Percentiles rank a stretch among this genome's conserved stretches.
Evolutionary conservation across 2,329 filamentous ascomycete species (phyloP).

Genomic region (Xylaria arbuscula): DNA sequence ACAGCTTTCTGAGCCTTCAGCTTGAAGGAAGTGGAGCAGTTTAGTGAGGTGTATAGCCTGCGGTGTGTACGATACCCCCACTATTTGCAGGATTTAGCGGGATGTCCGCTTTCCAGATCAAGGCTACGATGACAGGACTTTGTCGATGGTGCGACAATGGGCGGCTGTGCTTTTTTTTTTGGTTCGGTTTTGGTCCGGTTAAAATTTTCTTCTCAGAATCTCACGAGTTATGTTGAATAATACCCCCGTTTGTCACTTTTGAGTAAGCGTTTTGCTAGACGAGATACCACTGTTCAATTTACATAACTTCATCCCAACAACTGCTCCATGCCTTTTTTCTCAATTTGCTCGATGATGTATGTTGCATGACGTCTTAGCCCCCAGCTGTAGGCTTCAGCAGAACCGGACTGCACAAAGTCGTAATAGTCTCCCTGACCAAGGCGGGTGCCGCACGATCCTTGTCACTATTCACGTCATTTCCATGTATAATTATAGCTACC

Average conservation of each 20-base stretch:
- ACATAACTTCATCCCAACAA: not conserved
- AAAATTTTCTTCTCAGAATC: constrained; percentile 16
- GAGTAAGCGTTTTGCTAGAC: constrained; percentile 17
- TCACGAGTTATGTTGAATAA: constrained; percentile 30
- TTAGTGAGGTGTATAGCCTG: constrained; percentile 12
- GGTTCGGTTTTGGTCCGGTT: constrained; percentile 22
- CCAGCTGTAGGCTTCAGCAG: constrained; percentile 10
- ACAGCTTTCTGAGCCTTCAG: constrained; percentile 22
- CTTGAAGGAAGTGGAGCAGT: constrained; percentile 17
- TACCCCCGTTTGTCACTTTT: constrained; percentile 21
- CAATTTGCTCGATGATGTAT: not conserved
- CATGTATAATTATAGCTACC: constrained; percentile 24
- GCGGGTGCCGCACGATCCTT: constrained; percentile 17
- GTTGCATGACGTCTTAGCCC: constrained; percentile 13
- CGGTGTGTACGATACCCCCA: constrained; percentile 21
- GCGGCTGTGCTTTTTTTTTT: constrained; percentile 21
- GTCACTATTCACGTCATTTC: constrained; percentile 31
- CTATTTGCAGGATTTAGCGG: constrained; percentile 18
- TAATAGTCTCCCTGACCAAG: constrained; percentile 26
- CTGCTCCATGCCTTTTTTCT: constrained; percentile 12
- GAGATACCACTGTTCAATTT: constrained; percentile 33
- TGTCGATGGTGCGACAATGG: constrained; percentile 28
- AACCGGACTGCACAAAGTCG: constrained; percentile 28
- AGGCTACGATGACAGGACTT: constrained; percentile 15
- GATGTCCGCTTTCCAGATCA: constrained; percentile 3